A percentile compares a stretch with the other conserved stretches of the same genome.
Conservation (phyloP, 768 basidiomycete genomes). For the Candolleomyces eurysporus region DNA sequence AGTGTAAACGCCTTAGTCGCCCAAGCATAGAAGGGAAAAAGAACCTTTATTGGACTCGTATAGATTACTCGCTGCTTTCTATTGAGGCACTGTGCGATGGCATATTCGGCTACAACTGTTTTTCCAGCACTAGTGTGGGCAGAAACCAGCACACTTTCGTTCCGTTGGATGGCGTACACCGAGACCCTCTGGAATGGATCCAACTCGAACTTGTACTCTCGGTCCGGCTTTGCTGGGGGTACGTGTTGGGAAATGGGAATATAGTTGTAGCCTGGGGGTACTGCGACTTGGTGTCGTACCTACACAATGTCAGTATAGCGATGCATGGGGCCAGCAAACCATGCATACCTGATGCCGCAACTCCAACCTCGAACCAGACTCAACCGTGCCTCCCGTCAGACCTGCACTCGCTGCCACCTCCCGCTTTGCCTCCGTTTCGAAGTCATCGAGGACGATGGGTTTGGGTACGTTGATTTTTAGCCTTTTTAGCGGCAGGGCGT, state of each 20-base stretch:
- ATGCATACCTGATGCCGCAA: constrained; percentile 72
- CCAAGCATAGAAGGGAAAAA: constrained; percentile 25
- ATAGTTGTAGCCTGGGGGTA: constrained; percentile 91
- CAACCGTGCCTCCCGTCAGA: constrained; percentile 64
- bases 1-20: constrained; percentile 14
- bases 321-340: neutral
- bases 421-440: constrained; percentile 90
- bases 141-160: constrained; percentile 96
- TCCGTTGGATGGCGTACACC: constrained; percentile 91
- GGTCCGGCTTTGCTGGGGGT: constrained; percentile 86
- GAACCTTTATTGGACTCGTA: constrained; percentile 98
- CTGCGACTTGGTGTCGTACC: constrained; percentile 96
- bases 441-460: constrained; percentile 87
- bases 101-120: constrained; percentile 99
- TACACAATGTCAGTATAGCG: constrained; percentile 23
- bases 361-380: constrained; percentile 68
- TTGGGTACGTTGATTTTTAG: constrained; percentile 58
- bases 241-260: constrained; percentile 86
- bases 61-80: constrained; percentile 97
- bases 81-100: constrained; percentile 93
- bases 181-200: constrained; percentile 98
- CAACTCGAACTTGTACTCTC: constrained; percentile 93
- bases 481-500: constrained; percentile 52
- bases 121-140: constrained; percentile 99
- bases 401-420: constrained; percentile 90